Conservation (phyloP, 805 yeast species). For the Ogataea populi-albae region DNA sequence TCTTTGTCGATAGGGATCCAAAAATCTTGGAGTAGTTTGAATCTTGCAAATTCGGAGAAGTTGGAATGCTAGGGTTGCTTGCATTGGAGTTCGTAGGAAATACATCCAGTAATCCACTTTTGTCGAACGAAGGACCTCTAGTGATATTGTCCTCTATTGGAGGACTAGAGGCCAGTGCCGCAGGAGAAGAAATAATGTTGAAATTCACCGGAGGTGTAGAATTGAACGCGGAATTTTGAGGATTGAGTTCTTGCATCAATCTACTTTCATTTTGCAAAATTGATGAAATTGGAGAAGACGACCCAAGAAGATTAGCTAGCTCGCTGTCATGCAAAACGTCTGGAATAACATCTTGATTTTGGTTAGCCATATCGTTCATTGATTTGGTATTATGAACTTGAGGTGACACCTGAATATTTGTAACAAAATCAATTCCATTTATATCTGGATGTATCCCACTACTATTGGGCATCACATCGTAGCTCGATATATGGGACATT, state of each 20-base stretch:
- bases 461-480: conserved; percentile 13
- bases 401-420: conserved; percentile 5
- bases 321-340: too few relatives aligned
- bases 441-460: conserved; percentile 10
- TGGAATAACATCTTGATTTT: too few relatives aligned
- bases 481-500: conserved; percentile 14
- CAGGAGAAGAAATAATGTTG: too few relatives aligned
- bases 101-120: conserved; percentile 18
- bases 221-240: conserved; percentile 18
- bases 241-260: conserved; percentile 14
- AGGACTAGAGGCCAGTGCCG: too few relatives aligned
- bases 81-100: conserved; percentile 17
- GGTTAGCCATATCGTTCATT: too few relatives aligned
- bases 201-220: conserved; percentile 14
- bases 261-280: conserved; percentile 6
- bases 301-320: too few relatives aligned
- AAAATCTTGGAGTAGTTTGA: conserved; percentile 20
- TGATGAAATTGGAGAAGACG: too few relatives aligned
- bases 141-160: conserved; percentile 12
- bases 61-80: conserved; percentile 17
- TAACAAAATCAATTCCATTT: conserved; percentile 8
- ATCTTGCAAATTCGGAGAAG: conserved; percentile 21
- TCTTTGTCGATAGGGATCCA: conserved; percentile 14
- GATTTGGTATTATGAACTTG: too few relatives aligned
- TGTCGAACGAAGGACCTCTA: conserved; percentile 10